Evolutionary conservation across 768 basidiomycete genomes (phyloP), one percentile per base, ranked within the genome.

Genomic region (Panaeolus papilionaceus): DNA sequence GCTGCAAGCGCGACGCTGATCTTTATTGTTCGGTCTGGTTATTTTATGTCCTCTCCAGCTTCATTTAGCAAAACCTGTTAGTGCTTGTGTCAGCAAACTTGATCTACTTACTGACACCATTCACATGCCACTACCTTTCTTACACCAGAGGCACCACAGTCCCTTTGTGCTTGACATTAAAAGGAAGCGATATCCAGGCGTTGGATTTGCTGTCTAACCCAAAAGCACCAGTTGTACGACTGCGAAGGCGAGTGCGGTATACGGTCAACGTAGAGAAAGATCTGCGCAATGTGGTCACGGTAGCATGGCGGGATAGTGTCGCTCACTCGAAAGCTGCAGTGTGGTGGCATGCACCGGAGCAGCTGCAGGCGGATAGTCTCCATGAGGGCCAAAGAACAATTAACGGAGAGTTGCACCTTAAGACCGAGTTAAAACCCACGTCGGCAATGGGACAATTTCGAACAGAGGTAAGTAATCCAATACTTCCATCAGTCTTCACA

Each of bases 121-220:
- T 67, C 12, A 65, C 16, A 38, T 63, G 23, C 44, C 23, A 23
- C 23, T 23, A 83, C 82, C 73, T 85, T 14, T 76, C 71, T 64
- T 84, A 83, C 73, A 80, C 82, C 18, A 74, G 83, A 69, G 80
- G 82, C 20, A 77, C 81, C 1, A 71, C 77, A 8, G 81, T 85
- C 16, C 82, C 83, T 12, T 75, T 78, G 49, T 74, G 72, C 49
- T 61, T 83, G 26, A 67, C 69, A 11, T 71, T 84, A 5, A 72
- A 75, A 51, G 75, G 79, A 58, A 49, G 68, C 9, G 81, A 83
- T 66, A 63, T 68, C 12, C 79, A 81, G 64, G 78, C 76, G 1
- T 73, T 84, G 3, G 79, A 81, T 67, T 66, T 80, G 8, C 66
- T 84, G 8, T 75, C 79, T 11, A 68, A 75, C 5, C 78, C 80